Evolutionary conservation across 2,329 filamentous ascomycete genomes (phyloP), one percentile per base, ranked within the genome.

Genomic region (Emmonsia crescens): DNA sequence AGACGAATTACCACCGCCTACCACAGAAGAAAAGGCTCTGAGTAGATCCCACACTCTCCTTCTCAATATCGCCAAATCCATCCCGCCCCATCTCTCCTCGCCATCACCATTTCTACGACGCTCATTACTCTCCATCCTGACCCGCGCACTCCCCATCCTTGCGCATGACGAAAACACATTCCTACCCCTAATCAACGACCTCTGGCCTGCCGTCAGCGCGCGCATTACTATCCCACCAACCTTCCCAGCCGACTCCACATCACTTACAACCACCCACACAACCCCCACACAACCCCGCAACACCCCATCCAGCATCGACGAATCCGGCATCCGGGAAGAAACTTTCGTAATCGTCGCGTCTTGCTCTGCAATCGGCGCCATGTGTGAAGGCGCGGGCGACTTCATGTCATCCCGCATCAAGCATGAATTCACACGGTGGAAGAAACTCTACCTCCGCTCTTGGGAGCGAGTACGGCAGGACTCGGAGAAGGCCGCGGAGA

Each of bases 51-150:
- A 95, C 73, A 80, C 80, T n/a, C 82, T 96, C 12, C 83, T 97
- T 3, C 81, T 91, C 40, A 87, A 87, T 62, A 94, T 99, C 61
- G 85, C 91, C 29, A 83, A 84, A 57, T 84, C 96, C 0, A 93
- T 91, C 5, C 92, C 96, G 70, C 87, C 96, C 71, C 94, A 96
- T 73, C 83, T 99, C 12, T 91, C 93, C 5, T 92, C 91, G 0
- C 86, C 89, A 0, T 92, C 91, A 0, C 85, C 92, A 0, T 83
- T 85, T 12, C 82, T 99, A 9, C 86, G 93, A 48, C 85, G 85
- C 36, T 89, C 88, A 0, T 81, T 99, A 3, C 83, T 99, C 10
- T 83, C 85, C 19, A 84, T 97, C 5, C 82, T 97, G 14, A 78
- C 82, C 31, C 90, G 86, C 0, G 87, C 91, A 2, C 83, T 88